A percentile compares a stretch with the other conserved stretches of the same genome.
Evolutionary conservation across 306 rosid species (phyloP).

Genomic region (Cicer pinnatifidum): DNA sequence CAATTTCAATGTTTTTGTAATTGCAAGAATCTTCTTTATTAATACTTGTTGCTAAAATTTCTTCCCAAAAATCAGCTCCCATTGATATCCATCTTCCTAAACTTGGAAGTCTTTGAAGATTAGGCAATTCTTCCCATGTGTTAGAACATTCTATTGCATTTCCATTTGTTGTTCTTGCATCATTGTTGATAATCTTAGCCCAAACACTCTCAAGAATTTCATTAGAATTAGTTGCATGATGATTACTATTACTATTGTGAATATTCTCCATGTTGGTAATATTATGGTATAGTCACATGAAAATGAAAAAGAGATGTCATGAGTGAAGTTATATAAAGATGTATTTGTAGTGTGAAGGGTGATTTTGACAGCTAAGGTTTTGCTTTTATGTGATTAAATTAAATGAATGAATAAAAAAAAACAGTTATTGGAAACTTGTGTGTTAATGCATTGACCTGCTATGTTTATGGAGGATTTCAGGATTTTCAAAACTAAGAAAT

Average conservation of each 20-base stretch:
- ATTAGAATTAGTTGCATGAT: slow-evolving; percentile 49
- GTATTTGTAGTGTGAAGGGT: slow-evolving; percentile 41
- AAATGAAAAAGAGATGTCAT: slow-evolving; percentile 31
- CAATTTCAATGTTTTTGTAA: slow-evolving; percentile 36
- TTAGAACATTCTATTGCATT: slow-evolving; percentile 40
- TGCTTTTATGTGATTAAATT: slow-evolving; percentile 46
- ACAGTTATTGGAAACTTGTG: slow-evolving; percentile 56
- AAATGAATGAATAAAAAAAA: slow-evolving; percentile 41
- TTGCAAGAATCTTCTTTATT: slow-evolving; percentile 32
- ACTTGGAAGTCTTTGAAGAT: slow-evolving; percentile 78
- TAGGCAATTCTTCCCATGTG: slow-evolving; percentile 71
- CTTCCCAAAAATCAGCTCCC: slow-evolving; percentile 95
- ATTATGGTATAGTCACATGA: not conserved
- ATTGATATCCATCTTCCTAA: slow-evolving; percentile 92
- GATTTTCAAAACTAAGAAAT: slow-evolving; percentile 45
- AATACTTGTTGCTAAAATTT: slow-evolving; percentile 49
- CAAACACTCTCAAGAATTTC: slow-evolving; percentile 85
- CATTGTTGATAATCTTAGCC: slow-evolving; percentile 67
- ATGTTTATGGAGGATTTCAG: slow-evolving; percentile 52
- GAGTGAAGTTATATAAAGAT: slow-evolving; percentile 32
- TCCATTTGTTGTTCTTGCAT: slow-evolving; percentile 39
- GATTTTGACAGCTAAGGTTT: slow-evolving; percentile 56
- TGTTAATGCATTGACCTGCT: slow-evolving; percentile 61
- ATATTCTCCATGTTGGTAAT: slow-evolving; percentile 50
- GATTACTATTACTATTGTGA: slow-evolving; percentile 37